These are phyloP conservation scores for Fusarium denticulatum DNA, from an alignment of 2,329 filamentous ascomycete genomes.

Conservation along the genomic window DNA sequence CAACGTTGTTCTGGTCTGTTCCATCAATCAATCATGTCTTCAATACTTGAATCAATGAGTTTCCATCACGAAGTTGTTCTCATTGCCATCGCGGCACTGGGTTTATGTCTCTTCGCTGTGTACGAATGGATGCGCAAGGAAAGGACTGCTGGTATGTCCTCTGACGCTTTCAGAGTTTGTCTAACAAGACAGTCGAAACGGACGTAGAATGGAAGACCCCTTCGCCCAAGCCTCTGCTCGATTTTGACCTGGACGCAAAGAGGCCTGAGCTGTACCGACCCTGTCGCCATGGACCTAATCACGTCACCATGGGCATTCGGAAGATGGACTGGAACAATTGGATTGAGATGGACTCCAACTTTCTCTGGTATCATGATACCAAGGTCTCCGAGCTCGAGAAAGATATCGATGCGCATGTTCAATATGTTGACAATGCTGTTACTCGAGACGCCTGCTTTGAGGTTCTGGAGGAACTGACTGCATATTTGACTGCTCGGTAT, in stretches of 20 bases:
- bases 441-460: slow-evolving; percentile 33
- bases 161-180: accelerated
- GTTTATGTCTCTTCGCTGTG: accelerated
- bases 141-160: neutral
- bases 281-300: slow-evolving; percentile 26
- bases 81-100: neutral
- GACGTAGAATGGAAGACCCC: slow-evolving; percentile 10
- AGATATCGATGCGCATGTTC: slow-evolving; percentile 21
- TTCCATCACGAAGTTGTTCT: neutral
- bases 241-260: slow-evolving; percentile 24
- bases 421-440: slow-evolving; percentile 23
- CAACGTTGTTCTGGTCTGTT: accelerated
- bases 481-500: slow-evolving; percentile 14
- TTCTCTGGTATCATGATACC: slow-evolving; percentile 19
- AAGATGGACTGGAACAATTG: slow-evolving; percentile 32
- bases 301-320: slow-evolving; percentile 34
- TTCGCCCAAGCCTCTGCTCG: neutral
- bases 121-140: neutral
- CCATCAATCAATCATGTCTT: neutral
- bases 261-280: slow-evolving; percentile 27
- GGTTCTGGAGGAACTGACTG: slow-evolving; percentile 20
- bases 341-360: slow-evolving; percentile 38
- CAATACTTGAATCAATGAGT: neutral
- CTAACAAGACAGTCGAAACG: neutral
- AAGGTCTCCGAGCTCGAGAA: slow-evolving; percentile 31